Evolutionary conservation across 495 filamentous ascomycete genomes (phyloP), one percentile per base, ranked within the genome.

Genomic region (Astrothelium subdiscretum): DNA sequence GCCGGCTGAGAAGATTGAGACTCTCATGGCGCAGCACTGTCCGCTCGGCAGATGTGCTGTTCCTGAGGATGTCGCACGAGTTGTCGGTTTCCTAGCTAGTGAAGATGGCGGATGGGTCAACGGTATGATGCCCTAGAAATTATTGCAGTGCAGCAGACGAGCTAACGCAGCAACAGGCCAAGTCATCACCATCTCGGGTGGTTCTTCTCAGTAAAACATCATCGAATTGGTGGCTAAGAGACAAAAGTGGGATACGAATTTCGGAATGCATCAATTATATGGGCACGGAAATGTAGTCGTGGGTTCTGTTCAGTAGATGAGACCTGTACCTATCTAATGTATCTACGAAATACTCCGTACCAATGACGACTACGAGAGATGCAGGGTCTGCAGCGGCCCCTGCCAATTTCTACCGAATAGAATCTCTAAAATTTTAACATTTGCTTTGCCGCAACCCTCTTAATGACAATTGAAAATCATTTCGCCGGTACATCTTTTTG

Each of bases 91-190:
- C 65, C 66, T 85, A 63, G 77, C 76, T 31, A 78, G 76, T 58
- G 77, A 75, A 15, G 84, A 81, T 58, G 80, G 80, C 62, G 79
- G 80, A 68, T 86, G 83, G 83, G 76, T 86, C 62, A 86, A 83
- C 70, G 83, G 81, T 77, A 70, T 73, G 78, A 61, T 58, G 38
- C 58, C 22, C 15, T 26, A n/a, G 20, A 26, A 11, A 1, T 43
- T 27, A 27, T 18, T 3, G 35, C 18, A 35, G 18, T 59, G 35
- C 29, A 20, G 3, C 22, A 27, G 57, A 22, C 51, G 60, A 51
- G 62, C 60, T 27, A 32, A 38, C 15, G 13, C 31, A 63, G 12
- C 61, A 52, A 18, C 40, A 73, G 72, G 73, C 63, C 74, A 76
- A 66, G 70, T 76, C 62, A 73, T 75, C 62, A 76, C 73, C 62